phyloP scores from a whole-genome alignment of 257 asterid genomes.

The Lantana camara region DNA sequence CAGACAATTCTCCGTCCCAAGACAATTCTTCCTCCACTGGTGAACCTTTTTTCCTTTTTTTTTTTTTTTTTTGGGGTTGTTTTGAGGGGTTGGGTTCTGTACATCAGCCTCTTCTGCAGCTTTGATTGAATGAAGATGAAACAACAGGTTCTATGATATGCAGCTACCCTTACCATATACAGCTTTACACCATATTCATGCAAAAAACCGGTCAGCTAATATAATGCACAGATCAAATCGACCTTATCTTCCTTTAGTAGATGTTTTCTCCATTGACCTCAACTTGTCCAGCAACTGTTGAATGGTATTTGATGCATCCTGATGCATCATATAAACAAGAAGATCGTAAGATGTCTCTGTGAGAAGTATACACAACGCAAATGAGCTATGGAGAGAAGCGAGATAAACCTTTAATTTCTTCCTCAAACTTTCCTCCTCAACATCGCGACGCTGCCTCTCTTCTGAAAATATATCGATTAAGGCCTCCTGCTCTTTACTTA shows the following conservation, averaged over 20 bases:
- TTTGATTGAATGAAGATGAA: no score
- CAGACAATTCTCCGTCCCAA: no score
- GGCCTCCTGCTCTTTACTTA: conserved; percentile 69
- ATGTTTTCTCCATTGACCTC: conserved; percentile 41
- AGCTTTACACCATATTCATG: not conserved
- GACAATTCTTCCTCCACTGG: no score
- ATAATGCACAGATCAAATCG: not conserved
- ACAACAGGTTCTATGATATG: no score
- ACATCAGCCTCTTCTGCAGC: no score
- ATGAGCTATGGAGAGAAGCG: not conserved
- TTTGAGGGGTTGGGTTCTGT: no score
- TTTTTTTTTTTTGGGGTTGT: no score
- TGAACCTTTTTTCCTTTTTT: no score
- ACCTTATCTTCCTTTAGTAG: conserved; percentile 29
- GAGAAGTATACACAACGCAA: not conserved
- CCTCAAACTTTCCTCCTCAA: conserved; percentile 71
- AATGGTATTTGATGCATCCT: conserved; percentile 74
- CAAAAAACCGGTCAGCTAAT: not conserved
- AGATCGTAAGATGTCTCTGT: not conserved
- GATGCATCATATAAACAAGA: not conserved
- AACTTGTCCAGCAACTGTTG: conserved; percentile 63
- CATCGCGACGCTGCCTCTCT: conserved; percentile 82
- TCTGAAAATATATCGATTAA: conserved; percentile 79
- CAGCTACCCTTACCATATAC: conserved; percentile 21
- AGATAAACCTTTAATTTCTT: conserved; percentile 64